Evolutionary conservation across 139 green algal species (phyloP).

Genomic region (Zygnema circumcarinatum): DNA sequence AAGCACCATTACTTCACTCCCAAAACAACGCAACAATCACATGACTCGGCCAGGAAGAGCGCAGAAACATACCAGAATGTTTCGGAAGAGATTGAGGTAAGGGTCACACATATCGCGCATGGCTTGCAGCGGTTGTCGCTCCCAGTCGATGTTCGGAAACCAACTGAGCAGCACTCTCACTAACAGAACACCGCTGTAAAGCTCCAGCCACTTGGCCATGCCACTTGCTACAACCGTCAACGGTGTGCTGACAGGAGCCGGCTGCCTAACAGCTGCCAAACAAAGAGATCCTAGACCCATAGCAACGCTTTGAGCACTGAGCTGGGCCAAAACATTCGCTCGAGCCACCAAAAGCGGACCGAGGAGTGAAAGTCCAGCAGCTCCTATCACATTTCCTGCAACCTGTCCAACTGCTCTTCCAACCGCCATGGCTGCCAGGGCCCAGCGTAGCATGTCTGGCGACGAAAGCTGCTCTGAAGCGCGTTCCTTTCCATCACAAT

Average conservation of each 20-base stretch:
- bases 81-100: slow-evolving; percentile 56
- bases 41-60: not conserved
- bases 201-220: slow-evolving; percentile 56
- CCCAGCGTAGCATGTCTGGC: not conserved
- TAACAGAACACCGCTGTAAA: slow-evolving; percentile 48
- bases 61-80: slow-evolving; percentile 41
- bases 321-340: not conserved
- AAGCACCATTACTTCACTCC: too few species aligned
- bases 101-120: slow-evolving; percentile 56
- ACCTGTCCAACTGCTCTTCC: not conserved
- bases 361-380: not conserved
- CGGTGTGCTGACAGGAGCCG: slow-evolving; percentile 25
- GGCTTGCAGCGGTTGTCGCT: slow-evolving; percentile 49
- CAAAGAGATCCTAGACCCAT: slow-evolving; percentile 7
- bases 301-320: not conserved
- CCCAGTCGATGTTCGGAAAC: slow-evolving; percentile 57
- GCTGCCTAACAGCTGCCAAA: slow-evolving; percentile 29
- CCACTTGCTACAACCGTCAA: slow-evolving; percentile 37
- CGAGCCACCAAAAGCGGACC: not conserved
- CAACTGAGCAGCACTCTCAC: slow-evolving; percentile 54
- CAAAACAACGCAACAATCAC: too few species aligned
- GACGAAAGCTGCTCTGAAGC: too few species aligned
- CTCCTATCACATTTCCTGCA: not conserved
- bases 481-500: too few species aligned
- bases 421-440: not conserved